phyloP scores from a whole-genome alignment of 495 filamentous ascomycete species.

The Sporormia fimetaria region DNA sequence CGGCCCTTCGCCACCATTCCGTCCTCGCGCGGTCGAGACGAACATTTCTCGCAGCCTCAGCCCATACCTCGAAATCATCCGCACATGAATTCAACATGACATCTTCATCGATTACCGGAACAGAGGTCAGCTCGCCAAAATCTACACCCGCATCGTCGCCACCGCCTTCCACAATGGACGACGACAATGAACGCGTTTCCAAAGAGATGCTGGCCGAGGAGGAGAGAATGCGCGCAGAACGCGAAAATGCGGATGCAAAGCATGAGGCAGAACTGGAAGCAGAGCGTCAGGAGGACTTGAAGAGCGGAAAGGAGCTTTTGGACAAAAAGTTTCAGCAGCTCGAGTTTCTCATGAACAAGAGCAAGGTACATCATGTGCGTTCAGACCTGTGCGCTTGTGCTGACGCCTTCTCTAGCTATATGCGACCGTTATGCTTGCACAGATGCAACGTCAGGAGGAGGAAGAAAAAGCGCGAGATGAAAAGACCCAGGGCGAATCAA shows the following conservation, averaged over 20 bases:
- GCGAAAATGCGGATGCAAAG: conserved; percentile 40
- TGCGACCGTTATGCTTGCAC: conserved; percentile 46
- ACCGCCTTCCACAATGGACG: conserved; percentile 14
- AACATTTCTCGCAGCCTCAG: too few species aligned
- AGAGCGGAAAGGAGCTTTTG: conserved; percentile 40
- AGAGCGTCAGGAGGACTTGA: conserved; percentile 35
- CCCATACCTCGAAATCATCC: too few species aligned
- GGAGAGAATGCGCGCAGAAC: conserved; percentile 36
- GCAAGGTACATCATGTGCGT: conserved; percentile 20
- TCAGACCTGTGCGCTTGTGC: neutral
- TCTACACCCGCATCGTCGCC: conserved; percentile 25
- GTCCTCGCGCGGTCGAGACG: too few species aligned
- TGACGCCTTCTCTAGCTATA: conserved; percentile 30
- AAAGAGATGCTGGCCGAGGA: conserved; percentile 43
- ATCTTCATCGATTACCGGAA: conserved; percentile 16
- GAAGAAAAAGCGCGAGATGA: conserved; percentile 40
- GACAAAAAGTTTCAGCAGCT: conserved; percentile 41
- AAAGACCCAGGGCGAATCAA: conserved; percentile 34
- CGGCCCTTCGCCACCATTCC: too few species aligned
- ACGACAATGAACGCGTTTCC: conserved; percentile 13
- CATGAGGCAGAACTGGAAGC: conserved; percentile 40
- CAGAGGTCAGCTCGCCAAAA: conserved; percentile 16
- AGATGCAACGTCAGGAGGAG: conserved; percentile 53
- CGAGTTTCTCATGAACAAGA: conserved; percentile 38
- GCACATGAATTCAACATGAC: too few species aligned